Evolutionary conservation across 345 rosid species (phyloP), one percentile per base, ranked within the genome.

Genomic region (Luvunga scandens): DNA sequence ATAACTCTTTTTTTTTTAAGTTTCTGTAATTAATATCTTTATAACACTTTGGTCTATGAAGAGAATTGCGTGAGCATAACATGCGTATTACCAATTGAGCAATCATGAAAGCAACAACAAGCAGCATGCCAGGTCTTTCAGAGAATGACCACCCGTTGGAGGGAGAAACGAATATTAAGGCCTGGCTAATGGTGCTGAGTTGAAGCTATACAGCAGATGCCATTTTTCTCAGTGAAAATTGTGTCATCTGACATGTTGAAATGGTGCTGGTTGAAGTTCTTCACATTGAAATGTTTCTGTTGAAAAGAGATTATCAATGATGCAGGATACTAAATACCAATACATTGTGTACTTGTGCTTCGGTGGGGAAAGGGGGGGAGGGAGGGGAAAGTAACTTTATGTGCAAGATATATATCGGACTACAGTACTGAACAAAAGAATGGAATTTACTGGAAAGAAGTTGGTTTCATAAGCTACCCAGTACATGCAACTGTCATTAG

Each of bases 161-260:
- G 34, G 90, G 90, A 1, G 93, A 88, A 68, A 86, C 91, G 14
- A 90, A 90, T 76, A 85, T 85, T 75, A 85, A 67, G 55, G 83
- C 87, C 77, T 85, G 87, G 65, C 85, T 82, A n/a, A 82, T 85
- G 9, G 93, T 90, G 75, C 91, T 88, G 73, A 90, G 76, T 85
- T 90, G 93, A 76, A 90, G 91, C 28, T 88, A 90, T 8, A 90
- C 77, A 0, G 89, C 91, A 2, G 91, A 85, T 53, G 91, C 90
- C 78, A 90, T 64, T 68, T 83, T 75, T 69, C 16, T 48, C 28
- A 30, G 62, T 66, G n/a, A 84, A 53, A 30, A 64, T 25, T 25
- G 72, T 36, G 0, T 60, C 24, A 39, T 74, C 79, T 33, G 75
- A 21, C 84, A 78, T 78, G 80, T 83, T 67, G 24, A 81, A 75